Evolutionary conservation across 2,329 filamentous ascomycete species (phyloP).

Genomic region (Penicillium verrucosum): DNA sequence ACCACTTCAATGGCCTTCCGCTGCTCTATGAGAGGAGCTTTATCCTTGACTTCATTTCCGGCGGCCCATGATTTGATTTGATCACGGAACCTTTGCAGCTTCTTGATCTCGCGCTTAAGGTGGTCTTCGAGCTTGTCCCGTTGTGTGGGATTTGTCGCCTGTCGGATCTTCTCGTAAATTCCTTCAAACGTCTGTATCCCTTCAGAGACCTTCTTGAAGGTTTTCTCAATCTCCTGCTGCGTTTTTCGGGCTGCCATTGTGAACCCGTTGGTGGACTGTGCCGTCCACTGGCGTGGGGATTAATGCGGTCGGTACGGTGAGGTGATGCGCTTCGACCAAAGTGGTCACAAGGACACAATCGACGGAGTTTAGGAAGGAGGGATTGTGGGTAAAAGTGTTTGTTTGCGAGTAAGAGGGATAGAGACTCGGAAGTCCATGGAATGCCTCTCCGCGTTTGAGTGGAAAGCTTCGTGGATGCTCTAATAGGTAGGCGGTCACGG

Average conservation of each 20-base stretch:
- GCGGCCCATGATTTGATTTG: constrained; percentile 99
- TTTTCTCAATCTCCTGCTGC: constrained; percentile 97
- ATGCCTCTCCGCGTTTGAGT: constrained; percentile 17
- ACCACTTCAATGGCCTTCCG: constrained; percentile 97
- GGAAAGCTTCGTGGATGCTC: constrained; percentile 22
- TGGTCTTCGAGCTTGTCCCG: constrained; percentile 98
- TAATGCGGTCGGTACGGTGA: constrained; percentile 14
- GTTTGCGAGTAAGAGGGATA: constrained; percentile 8
- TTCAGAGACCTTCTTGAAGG: constrained; percentile 97
- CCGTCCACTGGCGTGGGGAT: constrained; percentile 21
- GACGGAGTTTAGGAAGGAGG: not conserved
- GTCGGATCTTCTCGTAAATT: constrained; percentile 97
- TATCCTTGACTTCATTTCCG: constrained; percentile 99
- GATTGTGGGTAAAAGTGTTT: constrained; percentile 1
- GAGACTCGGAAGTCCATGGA: constrained; percentile 14
- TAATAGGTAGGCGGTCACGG: constrained; percentile 21
- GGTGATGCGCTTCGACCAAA: constrained; percentile 8
- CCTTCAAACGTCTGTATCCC: constrained; percentile 87
- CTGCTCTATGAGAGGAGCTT: constrained; percentile 89
- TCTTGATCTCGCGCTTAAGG: constrained; percentile 99
- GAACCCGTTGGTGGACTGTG: constrained; percentile 24
- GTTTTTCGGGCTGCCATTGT: constrained; percentile 92
- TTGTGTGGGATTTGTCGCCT: constrained; percentile 86
- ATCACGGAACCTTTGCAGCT: constrained; percentile 92
- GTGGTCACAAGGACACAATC: constrained; percentile 8